Base-by-base conservation (phyloP, 306 rosid genomes). In the Vicia villosa region DNA sequence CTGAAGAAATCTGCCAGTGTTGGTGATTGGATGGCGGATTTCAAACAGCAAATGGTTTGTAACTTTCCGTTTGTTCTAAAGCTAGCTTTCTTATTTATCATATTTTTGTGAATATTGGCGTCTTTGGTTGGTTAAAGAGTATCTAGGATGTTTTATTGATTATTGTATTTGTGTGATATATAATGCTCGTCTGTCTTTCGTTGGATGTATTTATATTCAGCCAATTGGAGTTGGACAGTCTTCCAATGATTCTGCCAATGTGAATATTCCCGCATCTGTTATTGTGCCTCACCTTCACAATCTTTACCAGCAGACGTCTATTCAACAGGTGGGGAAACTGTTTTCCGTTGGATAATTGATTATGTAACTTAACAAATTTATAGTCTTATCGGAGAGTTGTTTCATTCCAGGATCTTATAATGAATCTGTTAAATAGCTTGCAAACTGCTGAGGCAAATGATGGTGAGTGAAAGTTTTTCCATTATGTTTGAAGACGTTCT, bases 1-100 rank as follows among this genome's bases (percentile, higher is more conserved):
- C 81, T 95, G 57, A 79, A 87, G 85, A 95, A 89, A 85, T 91
- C 97, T 63, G 99, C 97, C 58, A 95, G 99, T 68, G 95, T 95
- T 63, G 93, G 97, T 74, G 97, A 95, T 73, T 89, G 97, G 97
- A 90, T 78, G 79, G 74, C 83, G 83, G 99, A 95, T 24, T 80
- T 83, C 81, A 91, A 84, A 77, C 92, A 84, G 75, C 92, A 83
- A 76, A 63, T 74, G 97, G 97, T 95, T 82, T 32, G 91, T 79
- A 52, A 72, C 22, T 55, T 55, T 0, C 36, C 57, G 32, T 38
- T 77, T 63, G 6, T 68, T 40, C 61, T 73, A 54, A 45, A 32
- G 17, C 41, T 19, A 12, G 64, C 62, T 47, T 22, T 59, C 52
- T 41, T n/a, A 26, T 30, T 73, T 63, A 46, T 38, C 59, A 15